These are phyloP conservation scores for Lasiodiplodia gonubiensis DNA, from an alignment of 2,329 filamentous ascomycete genomes.

Conservation along the genomic window DNA sequence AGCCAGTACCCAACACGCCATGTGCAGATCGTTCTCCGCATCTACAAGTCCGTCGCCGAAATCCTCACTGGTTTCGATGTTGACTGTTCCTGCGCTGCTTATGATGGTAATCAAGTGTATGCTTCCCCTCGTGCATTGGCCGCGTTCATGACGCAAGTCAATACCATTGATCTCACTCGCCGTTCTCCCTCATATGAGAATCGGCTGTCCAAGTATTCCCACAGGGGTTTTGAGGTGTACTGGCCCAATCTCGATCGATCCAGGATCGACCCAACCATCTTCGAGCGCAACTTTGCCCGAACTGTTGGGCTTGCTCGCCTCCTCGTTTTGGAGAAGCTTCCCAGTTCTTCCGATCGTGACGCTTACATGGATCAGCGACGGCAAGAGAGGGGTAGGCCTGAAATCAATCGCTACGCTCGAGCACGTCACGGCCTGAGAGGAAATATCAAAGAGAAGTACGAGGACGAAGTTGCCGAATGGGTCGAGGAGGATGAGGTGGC, in stretches of 20 bases:
- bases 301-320: conserved; percentile 80
- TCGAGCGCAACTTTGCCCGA: conserved; percentile 77
- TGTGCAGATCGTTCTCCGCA: conserved; percentile 82
- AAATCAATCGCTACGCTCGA: conserved; percentile 48
- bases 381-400: conserved; percentile 72
- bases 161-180: conserved; percentile 77
- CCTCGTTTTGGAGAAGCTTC: conserved; percentile 78
- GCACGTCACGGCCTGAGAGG: conserved; percentile 58
- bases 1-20: conserved; percentile 84
- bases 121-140: conserved; percentile 76
- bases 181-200: conserved; percentile 89
- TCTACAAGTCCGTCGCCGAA: conserved; percentile 83
- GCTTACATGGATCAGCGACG: conserved; percentile 73
- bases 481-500: conserved; percentile 76
- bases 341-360: conserved; percentile 71
- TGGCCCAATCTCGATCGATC: conserved; percentile 77
- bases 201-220: conserved; percentile 82
- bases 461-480: conserved; percentile 87
- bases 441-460: conserved; percentile 77
- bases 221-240: conserved; percentile 82
- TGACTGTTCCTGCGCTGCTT: conserved; percentile 81
- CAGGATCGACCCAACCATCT: conserved; percentile 84
- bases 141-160: conserved; percentile 81
- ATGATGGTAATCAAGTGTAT: conserved; percentile 80
- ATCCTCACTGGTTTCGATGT: conserved; percentile 90